These are phyloP conservation scores for Xylariaceae sp. DNA, from an alignment of 2,329 filamentous ascomycete genomes.

Conservation along the genomic window DNA sequence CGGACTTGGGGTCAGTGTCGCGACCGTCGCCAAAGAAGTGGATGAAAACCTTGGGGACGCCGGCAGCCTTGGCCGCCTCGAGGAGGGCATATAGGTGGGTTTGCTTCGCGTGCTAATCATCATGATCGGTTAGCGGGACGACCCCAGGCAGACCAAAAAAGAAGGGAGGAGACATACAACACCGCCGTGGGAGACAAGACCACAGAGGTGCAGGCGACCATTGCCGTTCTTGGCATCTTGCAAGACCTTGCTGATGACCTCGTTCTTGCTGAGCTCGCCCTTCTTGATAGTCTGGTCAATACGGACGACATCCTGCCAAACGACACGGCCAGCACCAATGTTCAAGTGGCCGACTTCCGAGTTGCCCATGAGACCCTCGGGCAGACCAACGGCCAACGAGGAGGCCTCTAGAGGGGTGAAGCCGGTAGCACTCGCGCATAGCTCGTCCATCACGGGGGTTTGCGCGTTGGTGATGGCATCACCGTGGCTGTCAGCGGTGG, in stretches of 20 bases:
- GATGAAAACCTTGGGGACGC: slow-evolving; percentile 87
- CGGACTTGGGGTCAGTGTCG: slow-evolving; percentile 96
- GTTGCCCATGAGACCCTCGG: slow-evolving; percentile 97
- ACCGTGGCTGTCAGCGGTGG: slow-evolving; percentile 76
- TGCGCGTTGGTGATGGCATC: slow-evolving; percentile 93
- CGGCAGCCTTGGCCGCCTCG: slow-evolving; percentile 81
- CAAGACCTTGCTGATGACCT: slow-evolving; percentile 72
- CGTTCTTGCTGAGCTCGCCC: slow-evolving; percentile 67
- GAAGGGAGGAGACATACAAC: slow-evolving; percentile 51
- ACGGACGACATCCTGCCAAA: slow-evolving; percentile 97
- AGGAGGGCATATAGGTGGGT: slow-evolving; percentile 84
- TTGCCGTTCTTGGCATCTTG: slow-evolving; percentile 78
- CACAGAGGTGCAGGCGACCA: slow-evolving; percentile 85
- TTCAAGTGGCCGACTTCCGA: slow-evolving; percentile 98
- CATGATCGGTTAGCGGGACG: slow-evolving; percentile 15
- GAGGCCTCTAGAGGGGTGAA: slow-evolving; percentile 94
- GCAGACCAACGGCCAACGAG: slow-evolving; percentile 89
- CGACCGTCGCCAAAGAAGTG: slow-evolving; percentile 99
- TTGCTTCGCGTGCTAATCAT: slow-evolving; percentile 76
- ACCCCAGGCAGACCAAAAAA: neutral
- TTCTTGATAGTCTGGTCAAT: slow-evolving; percentile 93
- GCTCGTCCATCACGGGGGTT: slow-evolving; percentile 91
- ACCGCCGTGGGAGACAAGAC: slow-evolving; percentile 90
- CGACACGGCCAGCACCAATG: slow-evolving; percentile 93
- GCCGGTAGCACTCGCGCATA: slow-evolving; percentile 75